These are phyloP conservation scores for Kluyveromyces lactis DNA, from an alignment of 805 yeast genomes.

Conservation along the genomic window DNA sequence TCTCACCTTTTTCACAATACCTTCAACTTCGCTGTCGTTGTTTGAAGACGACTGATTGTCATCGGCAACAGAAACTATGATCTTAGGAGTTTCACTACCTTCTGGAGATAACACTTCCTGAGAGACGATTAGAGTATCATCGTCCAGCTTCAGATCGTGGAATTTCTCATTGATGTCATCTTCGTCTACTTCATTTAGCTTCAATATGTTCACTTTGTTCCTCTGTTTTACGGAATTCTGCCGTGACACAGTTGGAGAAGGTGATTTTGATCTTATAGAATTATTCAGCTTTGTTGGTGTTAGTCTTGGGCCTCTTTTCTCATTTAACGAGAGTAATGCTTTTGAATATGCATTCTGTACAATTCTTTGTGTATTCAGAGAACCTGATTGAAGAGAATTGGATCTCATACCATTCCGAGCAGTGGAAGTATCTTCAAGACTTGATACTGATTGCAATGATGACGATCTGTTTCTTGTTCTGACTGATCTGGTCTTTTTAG, in stretches of 20 bases:
- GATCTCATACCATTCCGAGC: slow-evolving; percentile 12
- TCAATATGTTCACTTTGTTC: background rate
- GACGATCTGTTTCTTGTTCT: slow-evolving; percentile 22
- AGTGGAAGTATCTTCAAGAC: slow-evolving; percentile 4
- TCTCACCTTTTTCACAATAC: slow-evolving; percentile 23
- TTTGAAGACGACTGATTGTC: background rate
- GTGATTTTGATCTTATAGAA: background rate
- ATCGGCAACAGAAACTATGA: background rate
- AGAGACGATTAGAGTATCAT: background rate
- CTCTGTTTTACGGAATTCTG: background rate
- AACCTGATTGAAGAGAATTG: slow-evolving; percentile 25
- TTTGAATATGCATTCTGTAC: slow-evolving; percentile 19
- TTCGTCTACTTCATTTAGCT: background rate
- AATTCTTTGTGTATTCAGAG: slow-evolving; percentile 20
- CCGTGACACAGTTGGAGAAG: background rate
- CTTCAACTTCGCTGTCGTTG: background rate
- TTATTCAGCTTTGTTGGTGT: background rate
- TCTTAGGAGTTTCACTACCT: background rate
- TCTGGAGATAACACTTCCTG: background rate
- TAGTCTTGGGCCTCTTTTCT: slow-evolving; percentile 1
- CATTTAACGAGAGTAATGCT: slow-evolving; percentile 3
- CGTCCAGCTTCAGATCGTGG: background rate
- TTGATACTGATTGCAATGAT: slow-evolving; percentile 21
- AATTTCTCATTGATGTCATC: background rate
- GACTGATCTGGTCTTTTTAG: slow-evolving; percentile 4